Evolutionary conservation across 768 basidiomycete species (phyloP), one percentile per base, ranked within the genome.

Genomic region (Pilatotrama ljubarskyi): DNA sequence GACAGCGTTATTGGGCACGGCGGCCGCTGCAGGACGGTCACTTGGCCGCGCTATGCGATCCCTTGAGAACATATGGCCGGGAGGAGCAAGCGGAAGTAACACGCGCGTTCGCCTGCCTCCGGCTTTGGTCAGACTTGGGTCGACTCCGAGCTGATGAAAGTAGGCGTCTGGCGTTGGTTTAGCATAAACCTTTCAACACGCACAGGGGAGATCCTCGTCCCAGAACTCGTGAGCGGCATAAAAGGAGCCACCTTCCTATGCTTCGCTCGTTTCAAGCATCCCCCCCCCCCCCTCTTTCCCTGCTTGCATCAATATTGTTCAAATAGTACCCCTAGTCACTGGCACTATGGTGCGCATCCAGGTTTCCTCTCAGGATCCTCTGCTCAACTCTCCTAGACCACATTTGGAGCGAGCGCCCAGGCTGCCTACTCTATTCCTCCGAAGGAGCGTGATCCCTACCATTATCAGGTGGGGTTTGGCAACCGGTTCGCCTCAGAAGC

Each of bases 401-500:
- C 52, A 22, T 58, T 44, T 18, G 64, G 76, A 50, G 76, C 79
- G 6, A 75, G 80, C 38, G 80, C 80, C 25, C 72, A 71, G 57
- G 61, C 70, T 13, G 63, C 78, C 1, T 80, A 77, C 60, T 57
- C 73, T 7, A 78, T 78, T 5, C 58, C 60, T 18, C 68, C 80
- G 5, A 67, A 71, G 13, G 73, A 77, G 44, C 71, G 76, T 46
- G 84, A 86, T 58, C 84, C 84, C 0, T 84, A 86, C 68, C 65
- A 65, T 20, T 85, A 86, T 65, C 83, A 84, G 64, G 77, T 81
- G 5, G 83, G 84, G 6, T 85, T 85, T 55, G 84, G 83, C 3
- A 84, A 84, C 58, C 73, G 75, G 9, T 85, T 85, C 63, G 81
- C 80, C 8, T 80, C 77, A 60, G 82, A 85, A 60, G 82, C 82